A percentile compares a stretch with the other conserved stretches of the same genome.
phyloP scores from a whole-genome alignment of 495 filamentous ascomycete genomes.

The Darksidea phi region DNA sequence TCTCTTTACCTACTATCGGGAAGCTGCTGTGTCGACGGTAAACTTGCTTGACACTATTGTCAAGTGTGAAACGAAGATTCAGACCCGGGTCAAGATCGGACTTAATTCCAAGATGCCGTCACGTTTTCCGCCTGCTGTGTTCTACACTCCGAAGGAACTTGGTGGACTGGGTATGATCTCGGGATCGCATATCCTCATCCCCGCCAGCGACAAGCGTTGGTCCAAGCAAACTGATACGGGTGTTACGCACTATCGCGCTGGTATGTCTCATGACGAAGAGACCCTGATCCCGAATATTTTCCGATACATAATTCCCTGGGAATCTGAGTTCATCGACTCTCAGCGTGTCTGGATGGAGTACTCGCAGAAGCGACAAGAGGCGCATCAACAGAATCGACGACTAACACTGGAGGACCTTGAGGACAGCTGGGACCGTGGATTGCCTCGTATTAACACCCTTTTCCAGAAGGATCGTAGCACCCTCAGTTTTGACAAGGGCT shows the following conservation, averaged over 20 bases:
- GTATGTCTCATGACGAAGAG: constrained; percentile 98
- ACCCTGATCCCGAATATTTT: constrained; percentile 99
- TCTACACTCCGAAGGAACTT: constrained; percentile 98
- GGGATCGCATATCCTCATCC: constrained; percentile 96
- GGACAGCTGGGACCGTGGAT: constrained; percentile 97
- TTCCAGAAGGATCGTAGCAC: constrained; percentile 99
- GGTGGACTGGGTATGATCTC: constrained; percentile 99
- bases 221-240: constrained; percentile 96
- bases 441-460: constrained; percentile 97
- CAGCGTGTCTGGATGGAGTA: constrained; percentile 99
- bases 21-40: constrained; percentile 96
- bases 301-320: constrained; percentile 99
- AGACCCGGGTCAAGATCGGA: constrained; percentile 98
- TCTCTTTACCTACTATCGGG: constrained; percentile 99
- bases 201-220: constrained; percentile 96
- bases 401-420: constrained; percentile 96
- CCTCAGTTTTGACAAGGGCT: constrained; percentile 97
- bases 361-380: constrained; percentile 94
- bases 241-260: constrained; percentile 94
- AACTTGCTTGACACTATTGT: constrained; percentile 96
- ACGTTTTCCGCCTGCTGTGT: constrained; percentile 96
- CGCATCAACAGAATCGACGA: constrained; percentile 94
- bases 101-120: constrained; percentile 99
- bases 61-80: constrained; percentile 99
- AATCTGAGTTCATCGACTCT: constrained; percentile 98